Base-by-base conservation (phyloP, 2,329 filamentous ascomycete genomes). In the Exophiala dermatitidis region DNA sequence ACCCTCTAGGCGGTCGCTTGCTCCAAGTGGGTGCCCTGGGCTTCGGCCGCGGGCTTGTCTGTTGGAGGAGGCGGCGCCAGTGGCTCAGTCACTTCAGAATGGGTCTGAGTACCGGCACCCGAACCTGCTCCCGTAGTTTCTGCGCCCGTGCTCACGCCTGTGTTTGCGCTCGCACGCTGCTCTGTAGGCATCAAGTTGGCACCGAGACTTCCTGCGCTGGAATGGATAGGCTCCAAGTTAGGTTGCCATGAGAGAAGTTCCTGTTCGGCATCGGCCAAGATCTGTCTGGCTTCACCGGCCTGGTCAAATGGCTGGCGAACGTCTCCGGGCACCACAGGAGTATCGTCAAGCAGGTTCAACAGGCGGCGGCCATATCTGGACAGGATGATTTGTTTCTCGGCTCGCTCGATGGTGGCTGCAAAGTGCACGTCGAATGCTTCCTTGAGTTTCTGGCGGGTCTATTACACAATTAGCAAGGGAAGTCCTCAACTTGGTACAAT, bases 391-490 rank as follows among this genome's bases (percentile, higher is more conserved):
- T 98, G 93, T 75, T 97, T 97, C 76, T 97, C 93, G 28, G 90
- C 90, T 32, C 91, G 86, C 76, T 98, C 93, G 63, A 98, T 95
- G 19, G 90, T 88, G 54, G 90, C 90, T 10, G 86, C 82, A 60
- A 95, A 88, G 68, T 97, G 90, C 56, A 87, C 71, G 61, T 90
- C 88, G 67, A 91, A 97, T 28, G 93, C 88, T 71, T 96, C 88
- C 74, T 95, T 96, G 72, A 98, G 79, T 74, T 96, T 97, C 71
- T 93, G 87, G 53, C 93, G 87, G 34, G 93, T 97, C 87, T 93
- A 58, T 37, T 29, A 19, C 36, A 51, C 38, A 43, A 38, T 29
- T 34, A 42, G n/a, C 53, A 50, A 58, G 51, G 45, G 45, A 31
- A 33, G 33, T 30, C 12, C 42, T 40, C 1, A 36, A 3, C 19